A percentile compares a stretch with the other conserved stretches of the same genome.
Evolutionary conservation across 2,329 filamentous ascomycete genomes (phyloP).

Genomic region (Acrocalymma vagum): DNA sequence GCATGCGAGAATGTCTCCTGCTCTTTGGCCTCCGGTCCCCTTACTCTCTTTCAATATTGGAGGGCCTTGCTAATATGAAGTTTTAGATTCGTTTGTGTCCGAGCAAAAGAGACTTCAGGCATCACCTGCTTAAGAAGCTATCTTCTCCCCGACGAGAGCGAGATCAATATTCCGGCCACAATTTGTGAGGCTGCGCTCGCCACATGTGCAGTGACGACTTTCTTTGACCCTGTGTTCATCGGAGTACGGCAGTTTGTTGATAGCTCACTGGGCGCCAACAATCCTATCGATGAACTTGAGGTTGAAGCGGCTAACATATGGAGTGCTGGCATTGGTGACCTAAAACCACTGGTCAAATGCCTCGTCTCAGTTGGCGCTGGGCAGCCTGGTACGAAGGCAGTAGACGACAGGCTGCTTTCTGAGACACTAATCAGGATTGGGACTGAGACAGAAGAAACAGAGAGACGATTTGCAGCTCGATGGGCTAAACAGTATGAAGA

Average conservation of each 20-base stretch:
- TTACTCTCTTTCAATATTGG: constrained; percentile 1
- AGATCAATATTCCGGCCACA: constrained; percentile 16
- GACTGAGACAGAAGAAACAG: constrained; percentile 40
- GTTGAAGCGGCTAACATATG: constrained; percentile 36
- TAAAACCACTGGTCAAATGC: constrained; percentile 20
- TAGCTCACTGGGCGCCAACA: constrained; percentile 51
- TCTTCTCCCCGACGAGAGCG: constrained; percentile 8
- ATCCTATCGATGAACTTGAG: constrained; percentile 53
- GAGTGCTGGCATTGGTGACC: constrained; percentile 8
- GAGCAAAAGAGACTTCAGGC: constrained; percentile 50
- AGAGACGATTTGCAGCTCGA: constrained; percentile 30
- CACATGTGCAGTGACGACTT: constrained; percentile 40
- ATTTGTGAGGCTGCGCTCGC: constrained; percentile 39
- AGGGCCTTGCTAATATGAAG: constrained; percentile 7
- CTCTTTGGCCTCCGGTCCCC: no score
- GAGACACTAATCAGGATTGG: constrained; percentile 34
- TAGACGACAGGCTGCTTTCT: constrained; percentile 14
- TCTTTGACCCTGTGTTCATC: constrained; percentile 47
- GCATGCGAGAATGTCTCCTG: no score
- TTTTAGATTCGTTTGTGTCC: constrained; percentile 53
- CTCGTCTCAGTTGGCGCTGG: constrained; percentile 25
- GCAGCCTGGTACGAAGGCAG: constrained; percentile 8
- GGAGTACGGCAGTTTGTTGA: constrained; percentile 51
- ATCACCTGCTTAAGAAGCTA: constrained; percentile 46
- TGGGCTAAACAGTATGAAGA: constrained; percentile 31